Evolutionary conservation across 495 filamentous ascomycete genomes (phyloP).

Genomic region (Penicillium tannophilum): DNA sequence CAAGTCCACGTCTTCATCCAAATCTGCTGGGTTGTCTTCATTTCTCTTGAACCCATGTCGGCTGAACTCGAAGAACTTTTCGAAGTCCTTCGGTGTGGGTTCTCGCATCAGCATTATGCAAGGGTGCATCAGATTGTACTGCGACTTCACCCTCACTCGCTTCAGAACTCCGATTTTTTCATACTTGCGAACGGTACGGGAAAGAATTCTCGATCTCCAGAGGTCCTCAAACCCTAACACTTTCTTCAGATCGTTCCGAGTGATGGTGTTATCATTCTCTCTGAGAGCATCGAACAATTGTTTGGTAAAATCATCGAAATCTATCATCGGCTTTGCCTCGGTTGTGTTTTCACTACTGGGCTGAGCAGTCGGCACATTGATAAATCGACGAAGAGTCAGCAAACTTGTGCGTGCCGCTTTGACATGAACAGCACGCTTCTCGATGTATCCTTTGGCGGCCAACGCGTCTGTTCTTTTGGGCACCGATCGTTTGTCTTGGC

Average conservation of each 20-base stretch:
- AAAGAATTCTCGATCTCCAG: conserved; percentile 68
- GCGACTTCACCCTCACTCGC: conserved; percentile 64
- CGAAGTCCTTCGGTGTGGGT: conserved; percentile 66
- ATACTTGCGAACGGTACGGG: conserved; percentile 68
- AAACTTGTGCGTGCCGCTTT: conserved; percentile 67
- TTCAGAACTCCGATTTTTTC: conserved; percentile 68
- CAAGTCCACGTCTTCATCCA: conserved; percentile 23
- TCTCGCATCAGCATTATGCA: conserved; percentile 77
- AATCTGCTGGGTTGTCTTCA: conserved; percentile 42
- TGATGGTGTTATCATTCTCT: conserved; percentile 46
- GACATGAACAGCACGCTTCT: conserved; percentile 70
- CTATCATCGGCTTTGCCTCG: conserved; percentile 31
- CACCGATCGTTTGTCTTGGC: conserved; percentile 88
- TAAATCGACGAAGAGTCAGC: conserved; percentile 64
- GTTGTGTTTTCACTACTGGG: conserved; percentile 2
- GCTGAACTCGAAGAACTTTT: conserved; percentile 52
- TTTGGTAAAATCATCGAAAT: conserved; percentile 45
- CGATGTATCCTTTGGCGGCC: conserved; percentile 78
- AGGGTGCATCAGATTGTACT: conserved; percentile 46
- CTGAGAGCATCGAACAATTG: conserved; percentile 51
- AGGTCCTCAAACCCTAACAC: conserved; percentile 59
- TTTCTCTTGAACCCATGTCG: conserved; percentile 30
- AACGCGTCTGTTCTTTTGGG: conserved; percentile 78
- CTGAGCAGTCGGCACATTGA: conserved; percentile 23
- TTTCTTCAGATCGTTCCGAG: conserved; percentile 62